phyloP scores from a whole-genome alignment of 2,329 filamentous ascomycete species.

The Rhexocercosporidium sp. region DNA sequence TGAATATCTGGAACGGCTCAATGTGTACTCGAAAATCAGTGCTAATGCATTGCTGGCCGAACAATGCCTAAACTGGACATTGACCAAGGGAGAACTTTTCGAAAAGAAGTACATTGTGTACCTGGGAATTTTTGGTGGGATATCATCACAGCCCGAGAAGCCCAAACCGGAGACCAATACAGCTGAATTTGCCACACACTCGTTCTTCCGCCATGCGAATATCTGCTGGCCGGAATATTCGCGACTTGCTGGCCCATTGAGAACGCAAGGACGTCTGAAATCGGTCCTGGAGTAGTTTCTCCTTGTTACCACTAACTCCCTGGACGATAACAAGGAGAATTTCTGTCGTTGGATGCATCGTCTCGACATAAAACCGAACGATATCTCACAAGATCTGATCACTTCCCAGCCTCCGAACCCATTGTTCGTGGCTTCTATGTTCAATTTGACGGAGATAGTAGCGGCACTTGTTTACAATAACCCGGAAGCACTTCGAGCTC shows the following conservation, averaged over 20 bases:
- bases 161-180: not conserved
- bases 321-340: not conserved
- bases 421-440: not conserved
- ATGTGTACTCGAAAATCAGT: not conserved
- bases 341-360: not conserved
- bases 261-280: not conserved
- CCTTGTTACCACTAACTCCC: not conserved
- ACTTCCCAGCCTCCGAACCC: not conserved
- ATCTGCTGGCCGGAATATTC: not conserved
- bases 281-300: not conserved
- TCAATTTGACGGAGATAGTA: not conserved
- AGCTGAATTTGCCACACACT: not conserved
- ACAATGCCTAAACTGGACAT: slow-evolving; percentile 2
- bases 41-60: not conserved
- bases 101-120: not conserved
- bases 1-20: slow-evolving; percentile 19
- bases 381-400: not conserved
- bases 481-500: not conserved
- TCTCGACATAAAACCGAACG: not conserved
- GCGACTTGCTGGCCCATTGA: not conserved
- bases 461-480: not conserved
- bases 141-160: no score
- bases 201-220: not conserved
- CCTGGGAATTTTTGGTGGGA: not conserved
- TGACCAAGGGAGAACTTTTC: not conserved